Conservation (phyloP, 2,329 filamentous ascomycete species). For the Keithomyces neogunnii region DNA sequence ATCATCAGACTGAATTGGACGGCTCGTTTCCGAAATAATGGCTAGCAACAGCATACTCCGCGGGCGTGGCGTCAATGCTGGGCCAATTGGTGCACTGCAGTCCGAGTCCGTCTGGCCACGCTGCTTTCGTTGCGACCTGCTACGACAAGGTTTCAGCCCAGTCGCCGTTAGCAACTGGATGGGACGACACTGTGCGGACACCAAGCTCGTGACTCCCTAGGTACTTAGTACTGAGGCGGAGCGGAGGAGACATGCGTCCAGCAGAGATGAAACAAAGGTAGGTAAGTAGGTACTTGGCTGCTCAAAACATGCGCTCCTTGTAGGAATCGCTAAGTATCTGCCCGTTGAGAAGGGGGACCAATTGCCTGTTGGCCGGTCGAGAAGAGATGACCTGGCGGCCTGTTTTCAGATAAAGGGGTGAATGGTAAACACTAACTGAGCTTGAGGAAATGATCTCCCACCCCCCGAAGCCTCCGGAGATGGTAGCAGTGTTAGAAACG, state of each 20-base stretch:
- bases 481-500: background rate
- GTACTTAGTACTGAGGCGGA: background rate
- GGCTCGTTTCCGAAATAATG: background rate
- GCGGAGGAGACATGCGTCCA: no score
- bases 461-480: no score
- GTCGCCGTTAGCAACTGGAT: background rate
- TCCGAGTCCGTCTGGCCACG: background rate
- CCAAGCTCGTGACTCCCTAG: background rate
- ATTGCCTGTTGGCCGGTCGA: no score
- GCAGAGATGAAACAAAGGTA: background rate
- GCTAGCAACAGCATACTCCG: background rate
- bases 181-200: constrained; percentile 1
- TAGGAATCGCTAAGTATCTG: no score
- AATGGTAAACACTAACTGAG: no score
- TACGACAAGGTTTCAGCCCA: constrained; percentile 2
- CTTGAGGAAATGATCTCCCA: no score
- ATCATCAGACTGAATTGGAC: background rate
- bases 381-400: background rate
- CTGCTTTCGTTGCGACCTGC: background rate
- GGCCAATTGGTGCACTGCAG: background rate
- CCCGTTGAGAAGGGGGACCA: no score
- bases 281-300: no score
- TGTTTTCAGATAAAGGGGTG: background rate
- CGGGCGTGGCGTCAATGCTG: background rate
- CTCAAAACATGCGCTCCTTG: no score